Percentiles rank a stretch among this genome's conserved stretches.
Conservation (phyloP, 2,329 filamentous ascomycete species). For the Penicillium occitanis region DNA sequence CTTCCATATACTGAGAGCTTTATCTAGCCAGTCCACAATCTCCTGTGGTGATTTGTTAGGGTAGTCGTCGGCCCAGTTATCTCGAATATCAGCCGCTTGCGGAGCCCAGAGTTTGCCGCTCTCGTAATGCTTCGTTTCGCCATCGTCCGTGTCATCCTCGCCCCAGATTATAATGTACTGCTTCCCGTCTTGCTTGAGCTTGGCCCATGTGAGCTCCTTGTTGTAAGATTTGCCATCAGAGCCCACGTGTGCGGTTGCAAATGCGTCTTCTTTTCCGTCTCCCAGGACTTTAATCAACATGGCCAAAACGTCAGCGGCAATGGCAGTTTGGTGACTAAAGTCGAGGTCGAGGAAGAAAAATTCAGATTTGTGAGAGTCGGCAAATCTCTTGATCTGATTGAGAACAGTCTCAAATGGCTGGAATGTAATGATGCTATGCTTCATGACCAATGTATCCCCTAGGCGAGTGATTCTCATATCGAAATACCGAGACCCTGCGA, state of each 20-base stretch:
- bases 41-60: too few species aligned
- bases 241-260: background rate
- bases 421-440: background rate
- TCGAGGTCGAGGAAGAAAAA: background rate
- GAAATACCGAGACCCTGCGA: background rate
- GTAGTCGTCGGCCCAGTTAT: too few species aligned
- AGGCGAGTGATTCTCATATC: background rate
- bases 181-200: too few species aligned
- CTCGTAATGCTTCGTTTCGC: too few species aligned
- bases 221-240: background rate
- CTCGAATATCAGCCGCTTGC: too few species aligned
- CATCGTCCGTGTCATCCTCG: too few species aligned
- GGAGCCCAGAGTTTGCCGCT: too few species aligned
- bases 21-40: too few species aligned
- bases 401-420: background rate
- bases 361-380: background rate
- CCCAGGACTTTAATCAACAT: background rate
- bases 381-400: background rate
- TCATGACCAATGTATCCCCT: background rate
- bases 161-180: too few species aligned
- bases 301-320: background rate
- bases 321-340: background rate
- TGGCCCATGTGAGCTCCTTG: too few species aligned
- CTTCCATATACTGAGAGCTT: too few species aligned
- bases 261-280: background rate